phyloP scores from a whole-genome alignment of 129 eudicot genomes.

The Flaveria ramosissima region DNA sequence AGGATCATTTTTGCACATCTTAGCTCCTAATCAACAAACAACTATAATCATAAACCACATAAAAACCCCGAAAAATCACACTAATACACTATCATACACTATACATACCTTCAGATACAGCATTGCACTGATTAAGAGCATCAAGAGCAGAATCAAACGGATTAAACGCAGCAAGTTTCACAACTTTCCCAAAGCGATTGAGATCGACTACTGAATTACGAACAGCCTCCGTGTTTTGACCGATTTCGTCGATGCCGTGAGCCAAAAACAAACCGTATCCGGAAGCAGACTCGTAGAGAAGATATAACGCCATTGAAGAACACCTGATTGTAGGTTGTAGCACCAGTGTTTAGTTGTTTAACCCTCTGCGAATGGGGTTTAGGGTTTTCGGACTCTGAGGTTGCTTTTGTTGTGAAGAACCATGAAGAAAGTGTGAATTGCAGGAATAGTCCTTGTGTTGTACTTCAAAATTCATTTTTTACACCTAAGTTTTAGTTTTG shows the following conservation, averaged over 20 bases:
- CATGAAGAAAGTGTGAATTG: not conserved
- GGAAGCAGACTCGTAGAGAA: conserved; percentile 76
- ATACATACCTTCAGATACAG: conserved; percentile 46
- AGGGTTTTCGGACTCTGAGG: conserved; percentile 29
- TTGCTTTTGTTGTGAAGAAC: not conserved
- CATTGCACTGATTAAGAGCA: conserved; percentile 78
- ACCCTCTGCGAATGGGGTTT: conserved; percentile 11
- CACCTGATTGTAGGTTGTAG: conserved; percentile 3
- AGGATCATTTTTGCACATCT: not conserved
- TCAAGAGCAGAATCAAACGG: conserved; percentile 79
- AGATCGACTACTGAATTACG: conserved; percentile 71
- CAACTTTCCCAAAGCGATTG: conserved; percentile 77
- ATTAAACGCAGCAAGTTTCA: conserved; percentile 60
- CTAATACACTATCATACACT: not conserved
- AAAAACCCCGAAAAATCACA: not conserved
- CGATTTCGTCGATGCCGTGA: conserved; percentile 82
- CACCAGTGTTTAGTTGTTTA: not conserved
- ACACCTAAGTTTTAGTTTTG: not conserved
- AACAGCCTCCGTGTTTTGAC: conserved; percentile 86
- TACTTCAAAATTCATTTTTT: not conserved
- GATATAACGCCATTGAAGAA: conserved; percentile 53
- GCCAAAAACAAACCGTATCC: conserved; percentile 65
- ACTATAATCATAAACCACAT: not conserved
- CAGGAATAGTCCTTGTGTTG: not conserved
- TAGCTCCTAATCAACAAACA: not conserved